Percentiles rank a stretch among this genome's conserved stretches.
Conservation (phyloP, 1,284 basidiomycete genomes). For the Heterobasidion occidentale region DNA sequence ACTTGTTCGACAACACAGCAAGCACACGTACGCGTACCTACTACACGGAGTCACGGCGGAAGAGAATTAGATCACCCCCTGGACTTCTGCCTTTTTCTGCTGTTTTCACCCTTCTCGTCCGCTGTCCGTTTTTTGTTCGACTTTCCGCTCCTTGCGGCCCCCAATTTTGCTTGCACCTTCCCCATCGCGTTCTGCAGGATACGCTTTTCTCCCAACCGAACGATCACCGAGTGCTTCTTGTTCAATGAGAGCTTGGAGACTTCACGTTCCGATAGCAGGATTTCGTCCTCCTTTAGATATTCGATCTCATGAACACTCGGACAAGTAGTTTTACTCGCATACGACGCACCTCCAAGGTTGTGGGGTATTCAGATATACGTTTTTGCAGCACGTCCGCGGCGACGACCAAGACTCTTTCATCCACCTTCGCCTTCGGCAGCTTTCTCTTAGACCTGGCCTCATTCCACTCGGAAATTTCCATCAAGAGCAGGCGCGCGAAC, state of each 20-base stretch:
- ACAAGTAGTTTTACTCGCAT: not conserved
- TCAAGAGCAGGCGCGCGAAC: conserved; percentile 63
- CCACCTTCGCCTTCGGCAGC: conserved; percentile 70
- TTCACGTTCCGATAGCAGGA: conserved; percentile 23
- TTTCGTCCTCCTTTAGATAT: conserved; percentile 49
- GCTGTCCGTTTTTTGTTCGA: conserved; percentile 4
- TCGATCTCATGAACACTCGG: conserved; percentile 3
- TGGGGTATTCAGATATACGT: conserved; percentile 51
- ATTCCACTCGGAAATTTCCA: conserved; percentile 56
- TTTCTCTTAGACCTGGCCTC: conserved; percentile 62
- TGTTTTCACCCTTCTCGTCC: conserved; percentile 10
- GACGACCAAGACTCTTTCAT: conserved; percentile 37
- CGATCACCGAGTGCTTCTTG: conserved; percentile 58
- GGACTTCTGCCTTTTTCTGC: not conserved
- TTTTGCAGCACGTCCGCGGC: conserved; percentile 40
- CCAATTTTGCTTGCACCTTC: conserved; percentile 14
- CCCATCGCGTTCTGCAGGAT: conserved; percentile 42
- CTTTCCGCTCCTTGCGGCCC: not conserved
- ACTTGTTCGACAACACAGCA: too few relatives aligned
- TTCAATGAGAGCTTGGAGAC: conserved; percentile 28
- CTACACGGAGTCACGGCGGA: too few relatives aligned
- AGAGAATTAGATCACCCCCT: not conserved
- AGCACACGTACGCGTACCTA: too few relatives aligned
- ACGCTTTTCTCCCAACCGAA: conserved; percentile 76
- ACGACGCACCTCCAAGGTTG: conserved; percentile 40